These are phyloP conservation scores for Rhizopogon salebrosus DNA, from an alignment of 768 basidiomycete species.

Conservation along the genomic window DNA sequence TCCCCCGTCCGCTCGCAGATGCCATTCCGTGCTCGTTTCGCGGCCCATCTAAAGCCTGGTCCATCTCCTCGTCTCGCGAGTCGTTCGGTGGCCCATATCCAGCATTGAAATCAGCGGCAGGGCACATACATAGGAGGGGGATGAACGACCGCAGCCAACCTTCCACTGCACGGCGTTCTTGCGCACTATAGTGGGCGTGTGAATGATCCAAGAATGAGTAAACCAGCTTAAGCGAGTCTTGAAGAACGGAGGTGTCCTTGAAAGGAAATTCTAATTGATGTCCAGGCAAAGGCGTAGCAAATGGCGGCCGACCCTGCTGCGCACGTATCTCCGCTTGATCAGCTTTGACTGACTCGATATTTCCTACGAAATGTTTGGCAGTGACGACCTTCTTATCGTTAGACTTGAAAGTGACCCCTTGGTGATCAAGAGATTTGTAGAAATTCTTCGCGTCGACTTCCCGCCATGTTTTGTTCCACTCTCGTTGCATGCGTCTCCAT, in stretches of 20 bases:
- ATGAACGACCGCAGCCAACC: conserved; percentile 81
- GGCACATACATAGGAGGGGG: conserved; percentile 72
- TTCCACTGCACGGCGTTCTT: conserved; percentile 81
- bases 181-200: conserved; percentile 63
- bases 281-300: conserved; percentile 43
- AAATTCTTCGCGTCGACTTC: conserved; percentile 97
- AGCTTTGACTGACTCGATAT: conserved; percentile 68
- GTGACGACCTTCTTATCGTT: conserved; percentile 95
- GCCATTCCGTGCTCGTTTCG: conserved; percentile 32
- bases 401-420: conserved; percentile 89
- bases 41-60: conserved; percentile 13
- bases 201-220: conserved; percentile 90
- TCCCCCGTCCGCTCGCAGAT: conserved; percentile 39
- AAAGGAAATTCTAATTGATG: conserved; percentile 79
- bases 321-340: conserved; percentile 43
- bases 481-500: conserved; percentile 90
- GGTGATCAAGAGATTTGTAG: conserved; percentile 96
- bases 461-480: conserved; percentile 96
- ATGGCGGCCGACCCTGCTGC: conserved; percentile 28
- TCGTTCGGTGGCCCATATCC: conserved; percentile 54
- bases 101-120: conserved; percentile 60
- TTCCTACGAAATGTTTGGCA: conserved; percentile 73
- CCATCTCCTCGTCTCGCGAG: conserved; percentile 31
- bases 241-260: conserved; percentile 72
- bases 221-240: conserved; percentile 86